Evolutionary conservation across 2,329 filamentous ascomycete genomes (phyloP), one percentile per base, ranked within the genome.

Genomic region (Arthrobotrys pseudoclavata): DNA sequence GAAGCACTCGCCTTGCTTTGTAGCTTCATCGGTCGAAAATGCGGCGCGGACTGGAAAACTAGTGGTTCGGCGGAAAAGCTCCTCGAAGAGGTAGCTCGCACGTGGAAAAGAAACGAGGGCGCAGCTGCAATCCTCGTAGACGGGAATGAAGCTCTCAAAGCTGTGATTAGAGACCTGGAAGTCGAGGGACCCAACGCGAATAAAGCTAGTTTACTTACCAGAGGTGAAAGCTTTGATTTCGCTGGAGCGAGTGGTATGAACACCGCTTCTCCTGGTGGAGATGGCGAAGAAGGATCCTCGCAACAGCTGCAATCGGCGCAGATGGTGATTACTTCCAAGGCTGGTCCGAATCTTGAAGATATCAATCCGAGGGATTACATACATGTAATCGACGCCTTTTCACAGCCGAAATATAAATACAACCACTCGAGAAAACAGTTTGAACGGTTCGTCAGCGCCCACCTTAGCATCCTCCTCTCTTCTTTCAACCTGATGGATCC

Each of bases 21-120:
- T 20, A 88, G 89, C 0, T 99, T 99, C 83, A 91, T 99, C 66
- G 96, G 96, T 10, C 91, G 92, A 81, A 92, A 97, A 84, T 99
- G 96, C 83, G 96, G 96, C 37, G 94, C 94, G 71, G 93, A 91
- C 90, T 99, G 96, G 96, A 89, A 95, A 81, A 94, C 98, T 85
- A 94, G 97, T 83, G 95, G 96, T 0, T 86, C 97, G 34, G 96
- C 94, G 1, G 96, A 99, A 84, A 91, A 91, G 80, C 93, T 97
- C 12, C 85, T 99, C 40, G 96, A 99, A 82, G 96, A 98, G 84
- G 89, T 94, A 6, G 94, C 96, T 0, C 91, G 92, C 83, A 89
- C 89, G 80, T 99, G 96, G 96, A 98, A 97, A 85, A 88, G 91
- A 76, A 94, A 92, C 82, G 81, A 81, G 50, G 80, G 80, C 3